Conservation (phyloP, 2,329 filamentous ascomycete species). For the Penicillium corylophilum region DNA sequence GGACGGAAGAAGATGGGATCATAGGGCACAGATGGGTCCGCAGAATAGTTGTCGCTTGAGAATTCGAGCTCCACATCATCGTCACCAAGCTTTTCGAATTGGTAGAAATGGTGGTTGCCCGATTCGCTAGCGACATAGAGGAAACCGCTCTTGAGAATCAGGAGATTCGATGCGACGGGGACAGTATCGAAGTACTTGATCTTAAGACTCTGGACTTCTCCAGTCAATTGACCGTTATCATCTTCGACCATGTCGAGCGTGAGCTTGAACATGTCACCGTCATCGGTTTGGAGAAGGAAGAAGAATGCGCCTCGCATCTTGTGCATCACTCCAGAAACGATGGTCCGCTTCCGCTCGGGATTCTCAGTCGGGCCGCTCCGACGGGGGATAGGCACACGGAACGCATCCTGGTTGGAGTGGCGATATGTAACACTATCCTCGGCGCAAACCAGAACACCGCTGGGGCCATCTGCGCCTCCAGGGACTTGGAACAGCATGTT, state of each 20-base stretch:
- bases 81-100: conserved; percentile 95
- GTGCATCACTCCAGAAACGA: conserved; percentile 93
- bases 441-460: conserved; percentile 90
- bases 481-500: conserved; percentile 93
- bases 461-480: conserved; percentile 88
- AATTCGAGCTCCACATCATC: conserved; percentile 90
- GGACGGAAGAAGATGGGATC: conserved; percentile 83
- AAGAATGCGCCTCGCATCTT: conserved; percentile 97
- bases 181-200: conserved; percentile 99
- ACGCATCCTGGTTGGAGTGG: conserved; percentile 90
- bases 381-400: conserved; percentile 84
- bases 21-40: conserved; percentile 70
- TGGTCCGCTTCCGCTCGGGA: conserved; percentile 81
- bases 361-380: conserved; percentile 87
- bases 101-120: conserved; percentile 92
- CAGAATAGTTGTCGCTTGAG: conserved; percentile 75
- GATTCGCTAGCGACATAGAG: conserved; percentile 89
- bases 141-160: conserved; percentile 93
- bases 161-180: conserved; percentile 79
- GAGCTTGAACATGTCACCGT: conserved; percentile 97
- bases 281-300: conserved; percentile 91
- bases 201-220: conserved; percentile 78
- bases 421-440: conserved; percentile 94
- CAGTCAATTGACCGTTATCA: conserved; percentile 70
- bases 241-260: conserved; percentile 89